Conservation (phyloP, 768 basidiomycete genomes). For the Coprinopsis cinerea region DNA sequence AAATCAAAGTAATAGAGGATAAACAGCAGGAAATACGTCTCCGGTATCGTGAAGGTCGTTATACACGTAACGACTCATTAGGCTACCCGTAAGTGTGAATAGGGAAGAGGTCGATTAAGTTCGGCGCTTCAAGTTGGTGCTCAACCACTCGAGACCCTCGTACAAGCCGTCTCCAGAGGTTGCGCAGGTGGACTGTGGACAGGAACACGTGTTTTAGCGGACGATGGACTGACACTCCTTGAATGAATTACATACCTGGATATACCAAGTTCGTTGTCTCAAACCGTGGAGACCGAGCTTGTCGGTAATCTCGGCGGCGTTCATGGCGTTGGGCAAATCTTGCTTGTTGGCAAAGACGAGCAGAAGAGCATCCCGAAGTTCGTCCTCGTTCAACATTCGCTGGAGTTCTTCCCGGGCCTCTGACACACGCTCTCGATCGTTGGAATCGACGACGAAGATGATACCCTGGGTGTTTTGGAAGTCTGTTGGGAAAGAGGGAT, state of each 20-base stretch:
- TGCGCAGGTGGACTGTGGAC: conserved; percentile 84
- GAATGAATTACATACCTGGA: conserved; percentile 56
- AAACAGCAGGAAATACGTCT: conserved; percentile 44
- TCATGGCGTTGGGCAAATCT: conserved; percentile 99
- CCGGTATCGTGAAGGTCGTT: conserved; percentile 57
- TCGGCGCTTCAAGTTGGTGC: conserved; percentile 83
- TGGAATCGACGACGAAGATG: conserved; percentile 99
- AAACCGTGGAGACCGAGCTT: conserved; percentile 98
- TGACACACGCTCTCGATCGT: conserved; percentile 98
- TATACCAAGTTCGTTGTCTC: conserved; percentile 97
- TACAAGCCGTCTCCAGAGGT: conserved; percentile 98
- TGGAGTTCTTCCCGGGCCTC: conserved; percentile 99
- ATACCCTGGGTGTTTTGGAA: conserved; percentile 99
- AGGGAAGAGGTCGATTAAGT: conserved; percentile 40
- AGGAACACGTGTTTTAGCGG: conserved; percentile 11
- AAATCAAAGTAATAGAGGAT: conserved; percentile 30
- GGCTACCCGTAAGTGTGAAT: conserved; percentile 36
- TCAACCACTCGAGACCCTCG: conserved; percentile 97
- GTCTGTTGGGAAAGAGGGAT: conserved; percentile 66
- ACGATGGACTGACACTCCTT: conserved; percentile 3
- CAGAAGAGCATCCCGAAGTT: conserved; percentile 96
- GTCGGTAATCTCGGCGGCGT: conserved; percentile 98
- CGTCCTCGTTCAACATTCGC: conserved; percentile 99
- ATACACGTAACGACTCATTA: conserved; percentile 45
- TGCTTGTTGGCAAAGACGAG: conserved; percentile 99